Evolutionary conservation across 78 protist genomes (phyloP), one percentile per base, ranked within the genome.

Genomic region (Isochrysis galbana): DNA sequence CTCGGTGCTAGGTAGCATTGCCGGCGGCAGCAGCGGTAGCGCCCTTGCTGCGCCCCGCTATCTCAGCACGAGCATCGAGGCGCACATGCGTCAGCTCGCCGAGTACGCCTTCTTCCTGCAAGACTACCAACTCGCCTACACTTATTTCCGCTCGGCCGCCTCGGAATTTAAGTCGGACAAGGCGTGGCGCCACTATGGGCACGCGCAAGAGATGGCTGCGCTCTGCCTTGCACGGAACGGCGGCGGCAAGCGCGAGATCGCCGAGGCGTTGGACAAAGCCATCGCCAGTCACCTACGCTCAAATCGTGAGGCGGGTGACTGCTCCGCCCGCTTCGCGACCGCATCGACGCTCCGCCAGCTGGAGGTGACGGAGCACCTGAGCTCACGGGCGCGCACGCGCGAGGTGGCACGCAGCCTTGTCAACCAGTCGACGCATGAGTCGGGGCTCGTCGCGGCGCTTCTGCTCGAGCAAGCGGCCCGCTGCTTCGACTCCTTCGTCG

Each of bases 391-490:
- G 7, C 61, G 61, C 61, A 51, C 61, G 61, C 7, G 61, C 7
- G 61, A 51, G 61, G 61, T 14, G 61, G 29, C 61, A 51, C 69
- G 0, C 42, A 0, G 36, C 11, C 80, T 70, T 23, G 80, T 70
- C 41, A 21, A 3, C 41, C 80, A 70, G 80, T 70, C 80, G 80
- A 70, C 80, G 90, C 67, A 88, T 78, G 95, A 93, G 36, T 41
- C 70, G 4, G 67, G 51, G 34, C 70, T 93, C 4, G 34, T 91
- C n/a, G 46, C 93, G 11, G 95, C 82, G 23, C 51, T 93, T 72
- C 54, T 93, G 32, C 91, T 93, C 47, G 95, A 93, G 90, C 95
- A 93, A 67, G 95, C 92, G 3, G 95, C 61, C 7, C 92, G 61
- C 14, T 51, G 61, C 61, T 51, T 51, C 61, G 61, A 19, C 61